These are phyloP conservation scores for Ogataea allantospora DNA, from an alignment of 805 yeast species.

Conservation along the genomic window DNA sequence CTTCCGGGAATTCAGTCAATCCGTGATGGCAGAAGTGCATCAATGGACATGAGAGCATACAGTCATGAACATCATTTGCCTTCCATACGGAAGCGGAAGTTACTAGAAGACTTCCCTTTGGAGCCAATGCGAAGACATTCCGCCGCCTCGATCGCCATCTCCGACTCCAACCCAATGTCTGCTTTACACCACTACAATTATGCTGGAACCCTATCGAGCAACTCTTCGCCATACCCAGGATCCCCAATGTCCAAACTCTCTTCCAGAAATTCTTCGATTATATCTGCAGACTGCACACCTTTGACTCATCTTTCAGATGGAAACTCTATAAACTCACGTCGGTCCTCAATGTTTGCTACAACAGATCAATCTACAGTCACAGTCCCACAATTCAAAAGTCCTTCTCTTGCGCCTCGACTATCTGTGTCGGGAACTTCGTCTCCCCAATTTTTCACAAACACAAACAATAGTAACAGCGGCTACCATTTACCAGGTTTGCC, in stretches of 20 bases:
- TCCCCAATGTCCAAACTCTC: slow-evolving; percentile 34
- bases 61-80: slow-evolving; percentile 19
- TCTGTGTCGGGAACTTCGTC: slow-evolving; percentile 28
- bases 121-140: slow-evolving; percentile 33
- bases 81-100: slow-evolving; percentile 27
- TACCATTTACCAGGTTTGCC: slow-evolving; percentile 10
- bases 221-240: slow-evolving; percentile 25
- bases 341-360: slow-evolving; percentile 27
- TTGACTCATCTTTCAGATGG: slow-evolving; percentile 25
- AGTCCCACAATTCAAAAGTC: slow-evolving; percentile 19
- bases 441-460: slow-evolving; percentile 19
- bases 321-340: slow-evolving; percentile 24
- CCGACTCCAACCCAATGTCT: slow-evolving; percentile 1
- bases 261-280: slow-evolving; percentile 33
- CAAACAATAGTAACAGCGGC: slow-evolving; percentile 14
- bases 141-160: slow-evolving; percentile 29
- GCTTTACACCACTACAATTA: slow-evolving; percentile 5
- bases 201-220: slow-evolving; percentile 14
- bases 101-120: slow-evolving; percentile 23
- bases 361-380: slow-evolving; percentile 9
- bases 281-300: slow-evolving; percentile 32
- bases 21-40: slow-evolving; percentile 23
- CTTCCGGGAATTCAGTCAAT: slow-evolving; percentile 18
- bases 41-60: slow-evolving; percentile 23
- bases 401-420: slow-evolving; percentile 25